These are phyloP conservation scores for Irpex sp. DNA, from an alignment of 1,284 basidiomycete species.

Conservation along the genomic window DNA sequence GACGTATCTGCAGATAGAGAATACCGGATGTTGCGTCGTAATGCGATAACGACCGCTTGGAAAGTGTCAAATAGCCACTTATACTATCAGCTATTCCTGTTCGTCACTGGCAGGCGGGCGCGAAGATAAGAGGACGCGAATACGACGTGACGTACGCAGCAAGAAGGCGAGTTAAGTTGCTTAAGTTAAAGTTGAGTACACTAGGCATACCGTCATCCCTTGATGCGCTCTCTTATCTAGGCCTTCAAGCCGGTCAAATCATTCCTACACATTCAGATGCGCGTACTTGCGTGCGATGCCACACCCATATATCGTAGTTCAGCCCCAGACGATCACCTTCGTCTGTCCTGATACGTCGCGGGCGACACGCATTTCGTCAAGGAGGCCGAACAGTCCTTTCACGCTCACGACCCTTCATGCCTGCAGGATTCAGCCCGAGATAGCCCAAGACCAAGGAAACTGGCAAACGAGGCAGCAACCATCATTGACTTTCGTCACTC, in stretches of 20 bases:
- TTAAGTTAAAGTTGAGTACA: not conserved
- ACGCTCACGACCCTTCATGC: too few species aligned
- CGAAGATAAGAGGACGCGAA: not conserved
- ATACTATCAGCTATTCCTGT: not conserved
- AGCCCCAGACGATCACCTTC: not conserved
- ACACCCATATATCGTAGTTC: not conserved
- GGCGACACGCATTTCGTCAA: too few species aligned
- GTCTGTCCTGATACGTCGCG: too few species aligned
- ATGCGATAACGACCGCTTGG: not conserved
- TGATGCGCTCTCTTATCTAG: not conserved
- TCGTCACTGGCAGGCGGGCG: too few species aligned
- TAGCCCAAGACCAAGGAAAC: not conserved
- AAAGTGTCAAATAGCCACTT: not conserved
- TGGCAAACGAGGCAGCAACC: not conserved
- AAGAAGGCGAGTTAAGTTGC: not conserved
- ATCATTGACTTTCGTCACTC: not conserved
- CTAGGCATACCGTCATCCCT: not conserved
- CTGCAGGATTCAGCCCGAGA: not conserved
- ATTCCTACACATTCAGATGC: not conserved
- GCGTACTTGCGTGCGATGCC: not conserved
- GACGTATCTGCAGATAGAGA: not conserved
- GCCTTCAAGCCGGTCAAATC: not conserved
- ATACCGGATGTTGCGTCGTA: not conserved
- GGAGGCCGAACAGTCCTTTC: too few species aligned
- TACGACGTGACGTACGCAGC: not conserved